phyloP scores from a whole-genome alignment of 768 basidiomycete genomes.

The Tremella yokohamensis region DNA sequence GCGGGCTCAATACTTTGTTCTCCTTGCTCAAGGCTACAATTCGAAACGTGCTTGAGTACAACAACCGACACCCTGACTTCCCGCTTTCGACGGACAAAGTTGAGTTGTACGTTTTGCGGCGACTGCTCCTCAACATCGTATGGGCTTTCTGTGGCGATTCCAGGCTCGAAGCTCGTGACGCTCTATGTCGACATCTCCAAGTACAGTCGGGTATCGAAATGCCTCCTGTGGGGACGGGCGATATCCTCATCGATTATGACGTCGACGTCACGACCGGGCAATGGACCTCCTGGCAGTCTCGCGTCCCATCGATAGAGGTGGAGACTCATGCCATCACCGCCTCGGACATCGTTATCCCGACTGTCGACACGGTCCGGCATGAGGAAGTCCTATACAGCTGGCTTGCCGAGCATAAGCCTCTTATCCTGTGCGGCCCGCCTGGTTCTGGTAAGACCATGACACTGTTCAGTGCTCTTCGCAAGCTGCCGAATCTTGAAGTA shows the following conservation, averaged over 20 bases:
- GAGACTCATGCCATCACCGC: constrained; percentile 95
- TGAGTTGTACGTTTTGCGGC: constrained; percentile 85
- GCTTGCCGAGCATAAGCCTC: constrained; percentile 96
- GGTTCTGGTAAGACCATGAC: constrained; percentile 99
- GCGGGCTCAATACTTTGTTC: constrained; percentile 92
- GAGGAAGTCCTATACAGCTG: constrained; percentile 98
- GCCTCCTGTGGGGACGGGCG: constrained; percentile 66
- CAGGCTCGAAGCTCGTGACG: constrained; percentile 80
- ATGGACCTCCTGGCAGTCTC: constrained; percentile 87
- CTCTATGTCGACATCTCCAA: constrained; percentile 81
- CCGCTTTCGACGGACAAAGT: constrained; percentile 77
- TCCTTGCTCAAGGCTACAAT: constrained; percentile 94
- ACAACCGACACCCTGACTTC: constrained; percentile 90
- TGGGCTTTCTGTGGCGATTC: constrained; percentile 99
- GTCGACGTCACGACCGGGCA: constrained; percentile 79
- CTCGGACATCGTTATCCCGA: constrained; percentile 94
- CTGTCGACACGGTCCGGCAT: constrained; percentile 96
- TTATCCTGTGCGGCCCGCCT: constrained; percentile 98
- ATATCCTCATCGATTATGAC: constrained; percentile 88
- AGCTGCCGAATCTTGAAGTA: constrained; percentile 97
- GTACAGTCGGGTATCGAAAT: constrained; percentile 84
- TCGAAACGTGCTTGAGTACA: constrained; percentile 90
- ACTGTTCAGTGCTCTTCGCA: constrained; percentile 91
- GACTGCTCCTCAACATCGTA: constrained; percentile 82
- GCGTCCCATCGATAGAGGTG: constrained; percentile 92